A percentile compares a stretch with the other conserved stretches of the same genome.
Conservation (phyloP, 1,139 yeast species). For the Magnusiomyces starmeri region DNA sequence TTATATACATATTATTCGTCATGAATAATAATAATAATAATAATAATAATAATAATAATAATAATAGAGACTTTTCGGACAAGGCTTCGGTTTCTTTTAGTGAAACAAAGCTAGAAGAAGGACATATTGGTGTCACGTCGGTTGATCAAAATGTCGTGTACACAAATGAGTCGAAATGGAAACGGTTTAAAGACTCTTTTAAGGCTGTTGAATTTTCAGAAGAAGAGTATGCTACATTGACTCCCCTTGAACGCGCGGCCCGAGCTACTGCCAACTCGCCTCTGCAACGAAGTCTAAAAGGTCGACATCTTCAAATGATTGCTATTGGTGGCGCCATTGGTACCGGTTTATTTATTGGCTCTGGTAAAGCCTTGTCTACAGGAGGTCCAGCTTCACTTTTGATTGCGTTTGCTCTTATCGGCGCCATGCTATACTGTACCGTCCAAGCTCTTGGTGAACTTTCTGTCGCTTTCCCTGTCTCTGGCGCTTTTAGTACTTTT, state of each 20-base stretch:
- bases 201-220: conserved; percentile 21
- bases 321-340: conserved; percentile 85
- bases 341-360: conserved; percentile 68
- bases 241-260: conserved; percentile 26
- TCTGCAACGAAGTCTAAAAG: conserved; percentile 38
- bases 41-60: too few species aligned
- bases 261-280: conserved; percentile 34
- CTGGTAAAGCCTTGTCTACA: conserved; percentile 54
- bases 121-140: conserved; percentile 31
- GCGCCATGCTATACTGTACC: conserved; percentile 63
- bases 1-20: not conserved
- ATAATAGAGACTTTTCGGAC: not conserved
- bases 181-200: conserved; percentile 27
- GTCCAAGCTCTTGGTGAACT: conserved; percentile 84
- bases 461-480: conserved; percentile 69
- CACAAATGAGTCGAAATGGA: conserved; percentile 18
- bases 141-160: not conserved
- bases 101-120: conserved; percentile 44
- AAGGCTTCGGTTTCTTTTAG: conserved; percentile 47
- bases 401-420: conserved; percentile 61
- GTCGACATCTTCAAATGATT: conserved; percentile 57
- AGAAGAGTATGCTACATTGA: conserved; percentile 22
- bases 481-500: conserved; percentile 73
- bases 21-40: too few species aligned
- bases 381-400: conserved; percentile 82